phyloP scores from a whole-genome alignment of 2,329 filamentous ascomycete genomes.

The Aspergillus neoniger region DNA sequence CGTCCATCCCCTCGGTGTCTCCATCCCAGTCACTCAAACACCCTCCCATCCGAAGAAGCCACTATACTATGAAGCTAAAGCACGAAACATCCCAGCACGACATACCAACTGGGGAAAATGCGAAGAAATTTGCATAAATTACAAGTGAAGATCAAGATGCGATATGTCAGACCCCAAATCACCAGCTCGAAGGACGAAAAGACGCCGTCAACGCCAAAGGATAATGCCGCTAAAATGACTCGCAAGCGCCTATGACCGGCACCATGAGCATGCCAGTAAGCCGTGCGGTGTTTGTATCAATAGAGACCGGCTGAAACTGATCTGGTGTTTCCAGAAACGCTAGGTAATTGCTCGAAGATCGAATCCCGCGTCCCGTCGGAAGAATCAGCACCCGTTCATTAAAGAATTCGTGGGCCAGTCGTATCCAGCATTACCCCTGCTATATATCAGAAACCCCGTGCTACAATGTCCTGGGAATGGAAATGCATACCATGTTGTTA shows the following conservation, averaged over 20 bases:
- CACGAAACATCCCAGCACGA: not conserved
- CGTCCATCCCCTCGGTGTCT: no score
- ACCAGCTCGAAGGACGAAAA: slow-evolving; percentile 5
- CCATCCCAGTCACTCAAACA: not conserved
- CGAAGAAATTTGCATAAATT: not conserved
- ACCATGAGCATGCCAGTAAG: not conserved
- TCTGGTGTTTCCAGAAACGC: not conserved
- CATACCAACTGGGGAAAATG: not conserved
- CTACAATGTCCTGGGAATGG: not conserved
- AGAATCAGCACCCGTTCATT: slow-evolving; percentile 56
- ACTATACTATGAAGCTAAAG: not conserved
- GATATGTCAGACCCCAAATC: slow-evolving; percentile 3
- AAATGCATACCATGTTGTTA: slow-evolving; percentile 60
- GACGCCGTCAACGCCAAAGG: slow-evolving; percentile 22
- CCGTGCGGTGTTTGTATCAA: not conserved
- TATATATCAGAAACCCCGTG: slow-evolving; percentile 7
- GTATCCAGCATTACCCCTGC: slow-evolving; percentile 54
- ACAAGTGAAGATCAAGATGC: slow-evolving; percentile 1
- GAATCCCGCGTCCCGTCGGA: not conserved
- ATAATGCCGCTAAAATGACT: slow-evolving; percentile 16
- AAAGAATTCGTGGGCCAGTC: slow-evolving; percentile 64
- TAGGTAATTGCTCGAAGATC: not conserved
- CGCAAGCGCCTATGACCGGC: not conserved
- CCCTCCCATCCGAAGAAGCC: not conserved
- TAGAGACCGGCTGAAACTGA: not conserved